These are phyloP conservation scores for Aquilaria malaccensis DNA, from an alignment of 345 rosid genomes.

Conservation along the genomic window DNA sequence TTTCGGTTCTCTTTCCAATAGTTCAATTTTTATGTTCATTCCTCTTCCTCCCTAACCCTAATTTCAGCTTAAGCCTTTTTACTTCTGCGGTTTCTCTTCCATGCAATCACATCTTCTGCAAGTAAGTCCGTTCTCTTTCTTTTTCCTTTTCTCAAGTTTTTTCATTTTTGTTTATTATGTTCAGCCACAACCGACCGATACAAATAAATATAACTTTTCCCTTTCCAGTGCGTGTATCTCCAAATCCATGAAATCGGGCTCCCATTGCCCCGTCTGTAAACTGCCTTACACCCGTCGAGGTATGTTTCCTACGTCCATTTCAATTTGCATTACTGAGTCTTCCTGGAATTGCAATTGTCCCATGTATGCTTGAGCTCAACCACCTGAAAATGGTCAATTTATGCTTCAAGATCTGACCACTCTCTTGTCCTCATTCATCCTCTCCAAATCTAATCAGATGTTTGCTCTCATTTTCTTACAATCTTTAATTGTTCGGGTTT, in stretches of 20 bases:
- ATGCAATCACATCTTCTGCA: slow-evolving; percentile 93
- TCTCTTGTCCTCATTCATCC: no score
- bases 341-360: neutral
- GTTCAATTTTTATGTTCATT: neutral
- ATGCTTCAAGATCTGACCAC: neutral
- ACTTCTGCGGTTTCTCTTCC: slow-evolving; percentile 60
- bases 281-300: slow-evolving; percentile 73
- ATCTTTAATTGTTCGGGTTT: neutral
- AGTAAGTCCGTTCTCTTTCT: slow-evolving; percentile 30
- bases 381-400: neutral
- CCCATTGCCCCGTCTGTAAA: slow-evolving; percentile 82
- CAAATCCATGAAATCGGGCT: slow-evolving; percentile 69
- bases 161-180: neutral
- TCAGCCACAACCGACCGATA: neutral
- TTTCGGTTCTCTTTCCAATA: neutral
- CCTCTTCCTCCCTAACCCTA: neutral
- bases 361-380: neutral
- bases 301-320: slow-evolving; percentile 11
- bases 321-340: neutral
- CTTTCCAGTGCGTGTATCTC: slow-evolving; percentile 54
- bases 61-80: slow-evolving; percentile 64
- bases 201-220: neutral
- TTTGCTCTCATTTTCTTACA: neutral
- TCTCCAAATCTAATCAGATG: no score
- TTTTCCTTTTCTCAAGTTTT: neutral